A percentile compares a stretch with the other conserved stretches of the same genome.
These are phyloP conservation scores for Ettlia oleoabundans DNA, from an alignment of 139 green algal genomes.

Conservation along the genomic window DNA sequence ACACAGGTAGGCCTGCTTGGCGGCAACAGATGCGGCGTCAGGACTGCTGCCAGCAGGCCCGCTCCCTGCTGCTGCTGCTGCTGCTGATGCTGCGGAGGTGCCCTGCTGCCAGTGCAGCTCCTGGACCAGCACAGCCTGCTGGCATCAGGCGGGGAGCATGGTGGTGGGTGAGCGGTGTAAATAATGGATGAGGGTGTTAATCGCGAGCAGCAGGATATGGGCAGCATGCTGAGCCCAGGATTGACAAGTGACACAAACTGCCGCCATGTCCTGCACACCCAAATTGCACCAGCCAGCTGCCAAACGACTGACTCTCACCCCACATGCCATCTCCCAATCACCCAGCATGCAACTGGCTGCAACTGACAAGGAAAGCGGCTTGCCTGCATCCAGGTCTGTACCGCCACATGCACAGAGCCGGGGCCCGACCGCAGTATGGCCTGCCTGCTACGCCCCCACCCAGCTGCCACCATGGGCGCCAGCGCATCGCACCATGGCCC, in stretches of 20 bases:
- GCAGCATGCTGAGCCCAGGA: too few species aligned
- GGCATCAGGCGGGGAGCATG: neutral
- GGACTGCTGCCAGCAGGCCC: neutral
- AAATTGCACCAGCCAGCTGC: too few species aligned
- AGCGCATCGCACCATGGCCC: constrained; percentile 84
- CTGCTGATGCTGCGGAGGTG: too few species aligned
- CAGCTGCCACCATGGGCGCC: constrained; percentile 60
- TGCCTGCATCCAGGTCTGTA: constrained; percentile 63
- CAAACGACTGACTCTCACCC: too few species aligned
- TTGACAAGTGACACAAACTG: too few species aligned
- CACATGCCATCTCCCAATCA: too few species aligned
- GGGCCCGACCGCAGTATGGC: constrained; percentile 36
- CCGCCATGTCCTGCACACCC: too few species aligned
- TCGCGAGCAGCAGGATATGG: too few species aligned
- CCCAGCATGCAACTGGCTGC: neutral
- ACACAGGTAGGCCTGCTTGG: constrained; percentile 56
- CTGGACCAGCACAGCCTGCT: constrained; percentile 46
- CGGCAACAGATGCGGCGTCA: constrained; percentile 54
- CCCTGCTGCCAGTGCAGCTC: constrained; percentile 48
- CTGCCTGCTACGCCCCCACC: constrained; percentile 63
- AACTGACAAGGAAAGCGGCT: neutral
- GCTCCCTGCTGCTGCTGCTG: neutral
- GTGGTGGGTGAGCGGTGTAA: neutral
- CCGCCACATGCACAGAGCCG: constrained; percentile 44
- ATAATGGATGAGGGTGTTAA: too few species aligned